Conservation (phyloP, 208 protist species). For the Herpetomonas samuelpessoai region DNA sequence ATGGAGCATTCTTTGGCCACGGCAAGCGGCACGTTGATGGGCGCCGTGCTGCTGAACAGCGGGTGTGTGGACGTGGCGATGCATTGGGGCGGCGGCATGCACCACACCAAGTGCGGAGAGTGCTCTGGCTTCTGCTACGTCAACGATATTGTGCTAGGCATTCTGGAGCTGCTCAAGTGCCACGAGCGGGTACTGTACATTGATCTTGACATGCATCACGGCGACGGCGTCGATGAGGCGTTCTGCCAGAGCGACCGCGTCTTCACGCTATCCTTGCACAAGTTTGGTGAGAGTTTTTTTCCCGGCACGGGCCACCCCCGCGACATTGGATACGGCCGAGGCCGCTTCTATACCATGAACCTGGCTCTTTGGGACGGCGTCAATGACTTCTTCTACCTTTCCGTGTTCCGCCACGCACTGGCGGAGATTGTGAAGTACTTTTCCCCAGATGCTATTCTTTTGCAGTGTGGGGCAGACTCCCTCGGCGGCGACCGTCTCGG, state of each 20-base stretch:
- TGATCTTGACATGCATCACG: slow-evolving; percentile 99
- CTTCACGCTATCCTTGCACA: slow-evolving; percentile 99
- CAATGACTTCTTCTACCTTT: slow-evolving; percentile 88
- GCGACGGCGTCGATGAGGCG: slow-evolving; percentile 99
- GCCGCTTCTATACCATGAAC: slow-evolving; percentile 88
- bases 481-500: slow-evolving; percentile 97
- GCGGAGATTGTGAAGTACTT: slow-evolving; percentile 46
- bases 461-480: slow-evolving; percentile 99
- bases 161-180: slow-evolving; percentile 99
- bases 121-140: slow-evolving; percentile 99
- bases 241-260: slow-evolving; percentile 99
- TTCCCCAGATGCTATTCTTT: slow-evolving; percentile 95
- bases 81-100: slow-evolving; percentile 99
- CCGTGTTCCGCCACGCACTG: slow-evolving; percentile 78
- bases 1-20: slow-evolving; percentile 86
- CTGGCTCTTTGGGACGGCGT: slow-evolving; percentile 87
- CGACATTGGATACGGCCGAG: slow-evolving; percentile 77
- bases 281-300: slow-evolving; percentile 98
- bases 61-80: slow-evolving; percentile 90
- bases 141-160: slow-evolving; percentile 99
- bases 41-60: slow-evolving; percentile 81
- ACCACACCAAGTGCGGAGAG: slow-evolving; percentile 97
- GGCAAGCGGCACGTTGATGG: slow-evolving; percentile 83
- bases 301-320: slow-evolving; percentile 95
- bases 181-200: slow-evolving; percentile 98